Conservation (phyloP, 139 green algal species). For the Tetradesmus obliquus region DNA sequence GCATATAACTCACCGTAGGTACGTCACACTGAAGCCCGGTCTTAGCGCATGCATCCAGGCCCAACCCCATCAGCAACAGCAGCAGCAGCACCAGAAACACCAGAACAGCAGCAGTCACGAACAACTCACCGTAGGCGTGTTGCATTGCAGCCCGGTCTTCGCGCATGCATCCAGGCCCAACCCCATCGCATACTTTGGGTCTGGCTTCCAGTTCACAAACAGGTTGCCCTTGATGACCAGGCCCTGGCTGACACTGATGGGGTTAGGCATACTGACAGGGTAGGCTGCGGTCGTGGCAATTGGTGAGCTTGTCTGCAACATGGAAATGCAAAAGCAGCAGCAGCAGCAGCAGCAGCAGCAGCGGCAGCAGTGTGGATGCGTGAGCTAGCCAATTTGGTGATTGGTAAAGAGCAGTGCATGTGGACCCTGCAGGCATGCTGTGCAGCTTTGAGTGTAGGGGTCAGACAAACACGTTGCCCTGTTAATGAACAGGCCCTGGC, state of each 20-base stretch:
- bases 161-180: background rate
- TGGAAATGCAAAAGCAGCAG: background rate
- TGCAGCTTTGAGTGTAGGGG: no score
- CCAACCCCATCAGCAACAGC: background rate
- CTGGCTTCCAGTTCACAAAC: background rate
- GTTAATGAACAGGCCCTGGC: background rate
- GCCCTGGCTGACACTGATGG: background rate
- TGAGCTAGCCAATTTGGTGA: no score
- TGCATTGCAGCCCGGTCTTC: background rate
- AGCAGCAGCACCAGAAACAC: background rate
- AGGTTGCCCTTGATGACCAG: background rate
- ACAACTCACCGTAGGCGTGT: background rate
- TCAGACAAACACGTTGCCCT: constrained; percentile 16
- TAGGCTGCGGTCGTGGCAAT: background rate
- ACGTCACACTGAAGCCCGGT: background rate
- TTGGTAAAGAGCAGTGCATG: no score
- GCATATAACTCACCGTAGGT: background rate
- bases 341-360: background rate
- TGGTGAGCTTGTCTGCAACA: background rate
- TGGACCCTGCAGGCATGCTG: no score
- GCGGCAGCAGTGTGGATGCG: background rate
- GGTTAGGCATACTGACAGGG: background rate
- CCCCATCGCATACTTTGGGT: background rate
- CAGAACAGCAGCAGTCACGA: background rate
- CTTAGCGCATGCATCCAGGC: background rate